These are phyloP conservation scores for Cordyceps fumosorosea DNA, from an alignment of 2,329 filamentous ascomycete species.

Conservation along the genomic window DNA sequence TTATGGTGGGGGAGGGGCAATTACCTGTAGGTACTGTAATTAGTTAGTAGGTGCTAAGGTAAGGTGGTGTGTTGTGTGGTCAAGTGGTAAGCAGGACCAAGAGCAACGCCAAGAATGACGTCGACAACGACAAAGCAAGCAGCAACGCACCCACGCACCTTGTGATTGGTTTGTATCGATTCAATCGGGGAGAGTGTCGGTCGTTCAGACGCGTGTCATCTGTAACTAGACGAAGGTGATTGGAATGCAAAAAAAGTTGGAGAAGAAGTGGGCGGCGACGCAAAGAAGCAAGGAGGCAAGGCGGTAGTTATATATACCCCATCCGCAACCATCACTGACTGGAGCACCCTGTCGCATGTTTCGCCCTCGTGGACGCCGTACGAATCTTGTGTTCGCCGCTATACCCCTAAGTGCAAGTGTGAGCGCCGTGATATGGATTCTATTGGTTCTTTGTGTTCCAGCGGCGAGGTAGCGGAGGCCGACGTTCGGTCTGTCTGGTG, in stretches of 20 bases:
- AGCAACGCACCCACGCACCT: slow-evolving; percentile 1
- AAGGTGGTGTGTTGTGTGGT: too few species aligned
- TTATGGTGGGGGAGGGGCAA: slow-evolving; percentile 14
- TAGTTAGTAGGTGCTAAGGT: too few species aligned
- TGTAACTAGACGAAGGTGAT: not conserved
- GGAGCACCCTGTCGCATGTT: not conserved
- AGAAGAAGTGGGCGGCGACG: not conserved
- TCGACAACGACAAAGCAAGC: not conserved
- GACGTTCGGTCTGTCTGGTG: not conserved
- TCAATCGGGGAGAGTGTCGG: not conserved
- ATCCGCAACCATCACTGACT: not conserved
- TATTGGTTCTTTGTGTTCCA: slow-evolving; percentile 9
- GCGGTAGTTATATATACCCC: slow-evolving; percentile 10
- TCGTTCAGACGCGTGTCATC: not conserved
- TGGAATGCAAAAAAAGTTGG: not conserved
- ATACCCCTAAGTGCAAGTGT: slow-evolving; percentile 54
- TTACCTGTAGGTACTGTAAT: too few species aligned
- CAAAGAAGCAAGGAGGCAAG: not conserved
- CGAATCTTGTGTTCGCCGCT: slow-evolving; percentile 26
- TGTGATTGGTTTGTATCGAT: not conserved
- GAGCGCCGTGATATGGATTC: slow-evolving; percentile 26
- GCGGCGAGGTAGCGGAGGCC: slow-evolving; percentile 1
- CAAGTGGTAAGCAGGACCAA: too few species aligned
- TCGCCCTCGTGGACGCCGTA: slow-evolving; percentile 4
- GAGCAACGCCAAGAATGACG: too few species aligned